Conservation (phyloP, 73 alveolate species). For the Paramecium sonneborni region DNA sequence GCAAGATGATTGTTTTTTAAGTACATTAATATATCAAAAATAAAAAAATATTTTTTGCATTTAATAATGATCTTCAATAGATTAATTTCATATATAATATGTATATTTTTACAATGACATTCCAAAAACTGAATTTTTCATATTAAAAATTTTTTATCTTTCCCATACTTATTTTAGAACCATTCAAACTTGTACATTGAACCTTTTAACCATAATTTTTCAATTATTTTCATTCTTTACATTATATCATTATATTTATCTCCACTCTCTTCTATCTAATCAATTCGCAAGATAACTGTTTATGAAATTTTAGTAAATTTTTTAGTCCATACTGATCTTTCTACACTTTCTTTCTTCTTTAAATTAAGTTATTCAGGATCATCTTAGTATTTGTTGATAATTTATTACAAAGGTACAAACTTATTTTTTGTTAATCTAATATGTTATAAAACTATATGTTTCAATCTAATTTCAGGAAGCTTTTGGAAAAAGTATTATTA, state of each 20-base stretch:
- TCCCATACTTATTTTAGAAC: background rate
- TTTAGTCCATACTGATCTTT: background rate
- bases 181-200: slow-evolving; percentile 37
- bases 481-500: background rate
- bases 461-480: background rate
- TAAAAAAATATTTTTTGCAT: background rate
- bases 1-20: slow-evolving; percentile 63
- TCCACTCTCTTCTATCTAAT: background rate
- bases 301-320: background rate
- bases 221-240: background rate
- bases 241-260: background rate
- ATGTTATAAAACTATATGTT: background rate
- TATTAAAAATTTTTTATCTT: background rate
- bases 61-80: no score
- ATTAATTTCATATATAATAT: no score
- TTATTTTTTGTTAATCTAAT: background rate
- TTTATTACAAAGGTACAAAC: background rate
- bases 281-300: background rate
- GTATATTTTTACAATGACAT: no score
- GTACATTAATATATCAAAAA: slow-evolving; percentile 12
- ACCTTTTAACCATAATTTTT: background rate
- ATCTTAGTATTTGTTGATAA: background rate
- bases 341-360: background rate
- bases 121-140: no score
- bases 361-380: background rate